Base-by-base conservation (phyloP, 148 eudicot species). In the Diospyros lotus region DNA sequence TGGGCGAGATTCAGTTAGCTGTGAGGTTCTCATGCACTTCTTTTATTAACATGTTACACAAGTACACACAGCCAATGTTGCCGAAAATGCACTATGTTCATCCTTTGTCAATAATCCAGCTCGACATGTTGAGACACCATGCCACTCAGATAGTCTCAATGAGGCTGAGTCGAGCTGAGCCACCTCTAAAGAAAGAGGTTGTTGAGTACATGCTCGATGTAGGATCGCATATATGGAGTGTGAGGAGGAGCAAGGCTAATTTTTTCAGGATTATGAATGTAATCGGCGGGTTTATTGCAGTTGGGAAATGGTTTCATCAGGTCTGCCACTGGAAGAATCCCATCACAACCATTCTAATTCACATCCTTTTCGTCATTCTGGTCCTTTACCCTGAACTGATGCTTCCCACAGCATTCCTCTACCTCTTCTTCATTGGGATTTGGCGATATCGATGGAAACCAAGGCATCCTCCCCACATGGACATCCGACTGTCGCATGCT, bases 11-110 rank as follows among this genome's bases (percentile, higher is more conserved):
- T 58, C 97, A 91, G 5, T 63, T 91, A 53, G 97, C 93, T 2
- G 89, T 91, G 79, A 86, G 93, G 68, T 91, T 89, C 59, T 85
- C 90, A 4, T 89, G 97, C 80, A 77, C 87, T 0, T 91, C 93
- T 9, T 88, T 87, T 69, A 41, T 88, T 41, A 91, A 84, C 71
- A 89, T 88, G 90, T 58, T 91, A 69, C 85, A 85, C 63, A 89
- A 87, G 77, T 91, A 91, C 66, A 80, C 91, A 11, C 87, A 86
- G 4, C 93, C 97, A 7, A 51, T 89, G 75, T 66, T 91, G 43
- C 97, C 97, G 39, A 91, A 91, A 75, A 91, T 91, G 97, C 97
- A 91, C 74, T 87, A 89, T 56, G 72, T 81, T 46, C 97, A 89
- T 71, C 97, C 97, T 0, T 71, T 91, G 40, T 88, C 97, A 1